Evolutionary conservation across 352 stramenopile genomes (phyloP).

Genomic region (Phytophthora megakarya): DNA sequence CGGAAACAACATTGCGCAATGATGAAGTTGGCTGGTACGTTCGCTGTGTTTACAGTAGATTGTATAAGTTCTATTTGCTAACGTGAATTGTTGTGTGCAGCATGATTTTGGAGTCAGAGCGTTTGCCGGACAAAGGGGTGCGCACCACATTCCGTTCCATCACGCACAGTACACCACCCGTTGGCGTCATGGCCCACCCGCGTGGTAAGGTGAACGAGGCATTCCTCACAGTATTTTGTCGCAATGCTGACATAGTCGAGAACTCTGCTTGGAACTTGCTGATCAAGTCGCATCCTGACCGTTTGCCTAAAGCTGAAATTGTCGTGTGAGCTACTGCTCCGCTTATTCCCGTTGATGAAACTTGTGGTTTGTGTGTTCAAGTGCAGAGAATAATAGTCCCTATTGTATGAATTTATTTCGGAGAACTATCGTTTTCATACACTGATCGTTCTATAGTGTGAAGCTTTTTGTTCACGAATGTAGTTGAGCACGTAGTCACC

Average conservation of each 20-base stretch:
- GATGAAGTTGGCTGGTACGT: slow-evolving; percentile 83
- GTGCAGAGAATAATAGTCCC: slow-evolving; percentile 23
- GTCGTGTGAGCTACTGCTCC: slow-evolving; percentile 29
- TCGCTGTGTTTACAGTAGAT: neutral
- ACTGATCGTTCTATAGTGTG: slow-evolving; percentile 2
- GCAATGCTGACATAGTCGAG: slow-evolving; percentile 75
- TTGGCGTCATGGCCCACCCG: slow-evolving; percentile 68
- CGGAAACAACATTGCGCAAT: slow-evolving; percentile 68
- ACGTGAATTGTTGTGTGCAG: slow-evolving; percentile 30
- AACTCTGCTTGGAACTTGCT: slow-evolving; percentile 64
- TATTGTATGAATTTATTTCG: slow-evolving; percentile 29
- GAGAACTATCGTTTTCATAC: slow-evolving; percentile 12
- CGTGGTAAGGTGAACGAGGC: slow-evolving; percentile 76
- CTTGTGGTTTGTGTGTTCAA: slow-evolving; percentile 10
- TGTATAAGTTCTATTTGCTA: neutral
- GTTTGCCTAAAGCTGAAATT: slow-evolving; percentile 30
- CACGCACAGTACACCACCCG: slow-evolving; percentile 70
- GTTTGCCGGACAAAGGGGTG: slow-evolving; percentile 48
- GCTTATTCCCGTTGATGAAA: neutral
- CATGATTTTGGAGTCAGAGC: slow-evolving; percentile 70
- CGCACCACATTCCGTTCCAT: slow-evolving; percentile 68
- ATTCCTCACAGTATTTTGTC: slow-evolving; percentile 81
- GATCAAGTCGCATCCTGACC: slow-evolving; percentile 56
- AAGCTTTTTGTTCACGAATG: slow-evolving; percentile 42
- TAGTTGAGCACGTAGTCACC: slow-evolving; percentile 49